These are phyloP conservation scores for Aspergillus sparsus DNA, from an alignment of 495 filamentous ascomycete species.

Conservation along the genomic window DNA sequence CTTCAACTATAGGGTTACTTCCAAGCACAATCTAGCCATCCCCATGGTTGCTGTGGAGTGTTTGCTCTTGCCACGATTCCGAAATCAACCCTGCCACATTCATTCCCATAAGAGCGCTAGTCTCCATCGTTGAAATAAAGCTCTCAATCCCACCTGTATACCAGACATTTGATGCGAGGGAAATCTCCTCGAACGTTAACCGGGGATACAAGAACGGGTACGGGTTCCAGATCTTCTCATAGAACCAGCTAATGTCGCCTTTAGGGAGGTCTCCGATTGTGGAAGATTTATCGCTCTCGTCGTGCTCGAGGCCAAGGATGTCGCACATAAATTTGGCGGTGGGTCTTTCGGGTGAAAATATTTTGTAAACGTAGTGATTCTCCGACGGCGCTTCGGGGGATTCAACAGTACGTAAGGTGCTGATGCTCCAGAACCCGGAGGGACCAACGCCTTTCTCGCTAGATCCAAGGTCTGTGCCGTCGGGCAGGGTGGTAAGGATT, in stretches of 20 bases:
- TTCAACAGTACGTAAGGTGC: slow-evolving; percentile 63
- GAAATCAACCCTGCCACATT: slow-evolving; percentile 84
- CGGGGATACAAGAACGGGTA: slow-evolving; percentile 85
- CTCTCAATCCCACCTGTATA: slow-evolving; percentile 94
- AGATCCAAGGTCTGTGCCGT: slow-evolving; percentile 50
- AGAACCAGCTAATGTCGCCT: slow-evolving; percentile 72
- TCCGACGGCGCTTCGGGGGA: slow-evolving; percentile 39
- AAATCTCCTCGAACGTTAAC: slow-evolving; percentile 81
- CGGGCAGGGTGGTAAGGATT: slow-evolving; percentile 81
- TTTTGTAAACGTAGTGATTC: slow-evolving; percentile 87
- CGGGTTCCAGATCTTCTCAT: slow-evolving; percentile 73
- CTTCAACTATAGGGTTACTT: no score
- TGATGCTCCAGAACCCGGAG: slow-evolving; percentile 85
- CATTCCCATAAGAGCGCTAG: slow-evolving; percentile 90
- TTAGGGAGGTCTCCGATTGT: slow-evolving; percentile 39
- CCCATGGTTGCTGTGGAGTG: no score
- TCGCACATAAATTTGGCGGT: slow-evolving; percentile 62
- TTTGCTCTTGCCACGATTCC: slow-evolving; percentile 54
- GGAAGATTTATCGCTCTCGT: slow-evolving; percentile 17
- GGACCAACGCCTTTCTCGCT: slow-evolving; percentile 61
- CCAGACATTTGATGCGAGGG: slow-evolving; percentile 66
- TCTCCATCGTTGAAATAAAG: slow-evolving; percentile 98
- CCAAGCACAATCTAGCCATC: no score
- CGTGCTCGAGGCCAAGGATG: slow-evolving; percentile 36
- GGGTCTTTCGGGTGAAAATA: slow-evolving; percentile 78